These are phyloP conservation scores for Ormosia semicastrata DNA, from an alignment of 306 rosid genomes.

Conservation along the genomic window DNA sequence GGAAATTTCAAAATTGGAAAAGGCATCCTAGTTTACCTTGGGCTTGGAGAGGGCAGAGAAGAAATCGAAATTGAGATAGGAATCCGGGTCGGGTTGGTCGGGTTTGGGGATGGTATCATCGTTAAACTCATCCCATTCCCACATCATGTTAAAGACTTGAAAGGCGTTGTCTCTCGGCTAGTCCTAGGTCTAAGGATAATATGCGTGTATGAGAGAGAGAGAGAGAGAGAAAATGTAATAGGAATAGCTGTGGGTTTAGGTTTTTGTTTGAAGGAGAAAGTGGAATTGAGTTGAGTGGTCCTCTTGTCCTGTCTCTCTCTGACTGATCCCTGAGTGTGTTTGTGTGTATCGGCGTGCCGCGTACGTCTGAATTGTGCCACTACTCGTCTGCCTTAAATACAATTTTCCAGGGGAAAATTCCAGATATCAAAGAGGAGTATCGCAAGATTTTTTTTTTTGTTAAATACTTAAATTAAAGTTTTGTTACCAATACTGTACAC, in stretches of 20 bases:
- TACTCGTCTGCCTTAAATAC: background rate
- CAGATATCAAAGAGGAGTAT: background rate
- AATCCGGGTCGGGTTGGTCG: constrained; percentile 50
- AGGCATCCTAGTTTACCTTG: constrained; percentile 45
- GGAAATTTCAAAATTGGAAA: background rate
- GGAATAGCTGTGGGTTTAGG: too few species aligned
- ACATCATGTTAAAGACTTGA: constrained; percentile 32
- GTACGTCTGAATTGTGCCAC: constrained; percentile 19
- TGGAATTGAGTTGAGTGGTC: too few species aligned
- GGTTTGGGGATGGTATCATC: constrained; percentile 20
- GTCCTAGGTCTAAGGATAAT: too few species aligned
- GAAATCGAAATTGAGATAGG: constrained; percentile 60
- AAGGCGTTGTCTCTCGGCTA: too few species aligned
- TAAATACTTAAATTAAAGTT: too few species aligned
- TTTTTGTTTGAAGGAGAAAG: too few species aligned
- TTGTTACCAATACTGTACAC: too few species aligned
- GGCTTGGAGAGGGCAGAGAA: constrained; percentile 60
- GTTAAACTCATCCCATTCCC: constrained; percentile 55
- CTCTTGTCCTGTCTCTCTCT: too few species aligned
- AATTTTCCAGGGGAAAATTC: background rate
- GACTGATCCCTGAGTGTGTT: background rate
- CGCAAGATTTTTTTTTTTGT: too few species aligned
- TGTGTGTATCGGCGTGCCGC: constrained; percentile 43
- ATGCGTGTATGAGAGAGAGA: too few species aligned
- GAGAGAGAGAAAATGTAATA: too few species aligned